Evolutionary conservation across 148 eudicot species (phyloP).

Genomic region (Nepenthes gracilis): DNA sequence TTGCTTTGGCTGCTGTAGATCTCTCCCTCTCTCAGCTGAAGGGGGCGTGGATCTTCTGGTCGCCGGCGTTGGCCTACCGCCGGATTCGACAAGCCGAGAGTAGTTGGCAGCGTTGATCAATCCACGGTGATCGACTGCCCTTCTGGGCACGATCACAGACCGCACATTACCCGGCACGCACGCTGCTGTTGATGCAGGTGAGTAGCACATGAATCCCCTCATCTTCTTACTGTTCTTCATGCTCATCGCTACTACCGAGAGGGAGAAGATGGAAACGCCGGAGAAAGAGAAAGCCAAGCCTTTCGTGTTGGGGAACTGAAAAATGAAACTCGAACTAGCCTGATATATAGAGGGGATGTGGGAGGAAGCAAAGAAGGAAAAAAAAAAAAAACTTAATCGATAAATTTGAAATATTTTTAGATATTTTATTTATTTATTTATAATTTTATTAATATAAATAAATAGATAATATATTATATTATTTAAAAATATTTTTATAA

Average conservation of each 20-base stretch:
- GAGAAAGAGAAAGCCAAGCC: too few species aligned
- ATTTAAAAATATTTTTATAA: too few species aligned
- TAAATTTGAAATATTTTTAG: too few species aligned
- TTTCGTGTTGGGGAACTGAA: too few species aligned
- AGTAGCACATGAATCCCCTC: slow-evolving; percentile 59
- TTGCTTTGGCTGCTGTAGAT: slow-evolving; percentile 3
- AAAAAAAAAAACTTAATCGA: too few species aligned
- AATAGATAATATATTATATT: too few species aligned
- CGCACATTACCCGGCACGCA: slow-evolving; percentile 26
- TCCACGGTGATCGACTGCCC: slow-evolving; percentile 9
- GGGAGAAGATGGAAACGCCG: too few species aligned
- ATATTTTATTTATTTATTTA: too few species aligned
- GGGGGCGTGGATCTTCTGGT: background rate
- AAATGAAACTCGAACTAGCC: too few species aligned
- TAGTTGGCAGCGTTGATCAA: slow-evolving; percentile 10
- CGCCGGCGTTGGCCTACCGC: slow-evolving; percentile 9
- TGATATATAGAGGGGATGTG: too few species aligned
- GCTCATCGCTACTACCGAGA: background rate
- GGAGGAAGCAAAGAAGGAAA: too few species aligned
- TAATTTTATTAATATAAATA: too few species aligned
- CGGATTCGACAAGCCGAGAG: slow-evolving; percentile 10
- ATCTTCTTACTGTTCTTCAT: slow-evolving; percentile 12
- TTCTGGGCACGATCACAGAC: slow-evolving; percentile 33
- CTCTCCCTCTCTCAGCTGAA: slow-evolving; percentile 1
- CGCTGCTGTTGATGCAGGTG: slow-evolving; percentile 24